phyloP scores from a whole-genome alignment of 2,329 filamentous ascomycete species.

The Fusarium sororula region DNA sequence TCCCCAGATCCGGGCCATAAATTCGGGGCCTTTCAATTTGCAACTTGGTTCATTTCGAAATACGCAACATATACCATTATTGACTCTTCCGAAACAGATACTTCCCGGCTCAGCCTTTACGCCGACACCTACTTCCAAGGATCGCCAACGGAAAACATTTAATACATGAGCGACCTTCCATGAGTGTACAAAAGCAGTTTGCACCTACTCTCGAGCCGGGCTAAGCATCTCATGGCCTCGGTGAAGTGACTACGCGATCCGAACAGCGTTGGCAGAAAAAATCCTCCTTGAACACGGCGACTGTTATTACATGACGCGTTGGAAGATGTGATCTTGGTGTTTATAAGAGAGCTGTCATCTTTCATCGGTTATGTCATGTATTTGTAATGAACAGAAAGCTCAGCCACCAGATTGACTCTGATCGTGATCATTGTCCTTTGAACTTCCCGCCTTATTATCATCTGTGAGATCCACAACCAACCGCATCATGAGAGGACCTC shows the following conservation, averaged over 20 bases:
- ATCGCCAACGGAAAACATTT: background rate
- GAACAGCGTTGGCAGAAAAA: background rate
- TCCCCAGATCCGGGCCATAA: background rate
- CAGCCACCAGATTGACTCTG: background rate
- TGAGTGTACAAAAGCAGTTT: background rate
- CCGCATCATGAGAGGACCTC: background rate
- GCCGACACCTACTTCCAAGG: background rate
- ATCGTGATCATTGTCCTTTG: no score
- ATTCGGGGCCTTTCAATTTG: accelerated
- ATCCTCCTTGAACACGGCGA: background rate
- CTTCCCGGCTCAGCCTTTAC: background rate
- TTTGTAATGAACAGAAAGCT: background rate
- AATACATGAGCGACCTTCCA: background rate
- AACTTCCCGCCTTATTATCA: no score
- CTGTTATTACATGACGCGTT: background rate
- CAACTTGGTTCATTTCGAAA: accelerated
- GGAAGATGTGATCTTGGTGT: background rate
- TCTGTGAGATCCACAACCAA: background rate
- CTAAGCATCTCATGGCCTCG: background rate
- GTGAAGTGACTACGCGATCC: background rate
- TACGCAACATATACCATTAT: background rate
- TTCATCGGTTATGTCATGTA: background rate
- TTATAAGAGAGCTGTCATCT: background rate
- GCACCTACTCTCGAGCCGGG: background rate
- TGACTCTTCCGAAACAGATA: background rate